Base-by-base conservation (phyloP, 2,329 filamentous ascomycete species). In the Dactylellina cionopaga region DNA sequence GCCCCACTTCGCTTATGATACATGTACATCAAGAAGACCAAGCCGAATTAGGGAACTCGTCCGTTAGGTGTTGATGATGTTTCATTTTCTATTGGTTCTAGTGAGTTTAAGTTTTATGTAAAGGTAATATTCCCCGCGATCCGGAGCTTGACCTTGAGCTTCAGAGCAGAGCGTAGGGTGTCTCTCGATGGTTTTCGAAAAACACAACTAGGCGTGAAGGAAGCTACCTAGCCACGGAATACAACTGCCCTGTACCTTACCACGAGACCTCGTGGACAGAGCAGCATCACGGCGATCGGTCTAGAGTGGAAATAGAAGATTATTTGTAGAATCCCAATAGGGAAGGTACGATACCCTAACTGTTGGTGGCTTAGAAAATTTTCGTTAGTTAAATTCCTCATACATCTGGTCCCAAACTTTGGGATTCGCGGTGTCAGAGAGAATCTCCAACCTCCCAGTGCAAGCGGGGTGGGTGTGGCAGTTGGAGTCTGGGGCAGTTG, bases 21-120 rank as follows among this genome's bases (percentile, higher is more conserved):
- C 2, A 43, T 27, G 10, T n/a, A 47, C 15, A 25, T n/a, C 25
- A 39, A 22, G 25, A 41, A 17, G 43, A 29, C 44, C 51, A 59
- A 51, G 1, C 68, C 59, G 5, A 51, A 72, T 49, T 44, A 46
- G 52, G 68, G 59, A 72, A 72, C 59, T 72, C 52, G 54, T 71
- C 58, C 51, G 51, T 47, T 56, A 5, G 1, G 2, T 37, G n/a
- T 59, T 25, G 24, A 52, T 19, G 25, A 19, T 29, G 41, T 58
- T 43, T 22, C 9, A 59, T 60, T 60, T 54, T 44, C 3, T 29
- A 58, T 46, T 27, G 25, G 25, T 49, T 22, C n/a, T n/a, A n/a
- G n/a, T n/a, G n/a, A n/a, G n/a, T n/a, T n/a, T n/a, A n/a, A n/a
- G n/a, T n/a, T n/a, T n/a, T n/a, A n/a, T 35, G 10, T 35, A 27